Percentiles rank a stretch among this genome's conserved stretches.
phyloP scores from a whole-genome alignment of 2,329 filamentous ascomycete genomes.

The Lasiodiplodia sp. region DNA sequence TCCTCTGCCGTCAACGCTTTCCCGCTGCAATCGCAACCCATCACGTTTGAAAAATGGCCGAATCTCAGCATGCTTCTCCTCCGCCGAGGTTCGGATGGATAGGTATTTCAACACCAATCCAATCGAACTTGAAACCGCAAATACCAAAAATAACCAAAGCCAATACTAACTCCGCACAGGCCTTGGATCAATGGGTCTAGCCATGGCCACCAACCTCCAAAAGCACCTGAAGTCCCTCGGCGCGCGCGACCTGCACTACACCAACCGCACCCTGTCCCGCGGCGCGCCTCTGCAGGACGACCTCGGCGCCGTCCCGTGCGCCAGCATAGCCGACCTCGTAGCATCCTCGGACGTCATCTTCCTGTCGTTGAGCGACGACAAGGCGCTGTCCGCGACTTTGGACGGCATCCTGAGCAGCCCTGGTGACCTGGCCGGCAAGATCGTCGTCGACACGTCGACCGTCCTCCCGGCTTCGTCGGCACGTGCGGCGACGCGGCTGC shows the following conservation, averaged over 20 bases:
- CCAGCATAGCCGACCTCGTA: neutral
- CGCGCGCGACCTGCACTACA: conserved; percentile 47
- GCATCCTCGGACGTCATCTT: neutral
- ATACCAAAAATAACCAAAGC: neutral
- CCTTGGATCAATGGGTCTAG: conserved; percentile 60
- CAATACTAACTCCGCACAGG: conserved; percentile 44
- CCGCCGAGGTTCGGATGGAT: conserved; percentile 13
- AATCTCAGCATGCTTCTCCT: neutral
- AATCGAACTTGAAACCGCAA: no score
- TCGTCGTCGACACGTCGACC: conserved; percentile 59
- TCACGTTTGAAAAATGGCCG: neutral
- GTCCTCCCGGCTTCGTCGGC: conserved; percentile 56
- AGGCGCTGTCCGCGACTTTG: neutral
- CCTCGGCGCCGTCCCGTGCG: neutral
- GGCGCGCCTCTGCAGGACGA: neutral
- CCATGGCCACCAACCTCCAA: conserved; percentile 60
- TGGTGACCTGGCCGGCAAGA: conserved; percentile 44
- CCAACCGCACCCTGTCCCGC: conserved; percentile 42
- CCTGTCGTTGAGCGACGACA: neutral
- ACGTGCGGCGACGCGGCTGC: conserved; percentile 40
- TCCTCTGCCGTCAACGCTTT: no score
- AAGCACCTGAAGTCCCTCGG: conserved; percentile 44
- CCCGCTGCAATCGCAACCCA: neutral
- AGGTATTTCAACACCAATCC: neutral
- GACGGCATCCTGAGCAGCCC: conserved; percentile 28